Base-by-base conservation (phyloP, 1,139 yeast species). In the Yamadazyma dushanensis region DNA sequence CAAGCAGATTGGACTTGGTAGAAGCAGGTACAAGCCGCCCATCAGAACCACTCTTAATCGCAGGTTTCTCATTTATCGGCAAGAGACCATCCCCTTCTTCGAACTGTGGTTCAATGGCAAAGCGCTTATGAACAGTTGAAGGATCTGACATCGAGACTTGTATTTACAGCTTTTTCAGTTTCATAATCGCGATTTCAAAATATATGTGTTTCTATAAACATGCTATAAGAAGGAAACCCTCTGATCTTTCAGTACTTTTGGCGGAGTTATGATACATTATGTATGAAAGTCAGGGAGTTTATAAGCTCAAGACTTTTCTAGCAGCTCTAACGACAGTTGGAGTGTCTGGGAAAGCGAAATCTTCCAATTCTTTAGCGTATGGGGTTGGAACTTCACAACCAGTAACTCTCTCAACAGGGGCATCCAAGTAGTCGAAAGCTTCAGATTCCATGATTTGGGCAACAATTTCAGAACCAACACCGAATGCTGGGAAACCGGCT, bases 341-440 rank as follows among this genome's bases (percentile, higher is more conserved):
- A 42, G 86, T 78, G 63, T 90, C 96, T 63, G 98, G 98, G 96
- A 94, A 92, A 40, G 98, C 97, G 63, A 92, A 87, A 71, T 86
- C 95, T 78, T 94, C 99, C 62, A 94, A 80, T 70, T 85, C 94
- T 67, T 82, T 79, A 53, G 97, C 96, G 63, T 94, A 94, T 49
- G 99, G 99, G 53, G 98, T 94, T 63, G 99, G 98, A 25, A 90
- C 97, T 72, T 94, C 99, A 61, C 97, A 95, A 66, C 98, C 98
- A 43, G 98, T 94, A 57, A 90, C 94, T 77, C 98, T 88, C 72
- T 85, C 95, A 51, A 92, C 92, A 52, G 99, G 99, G 46, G 98
- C 96, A 67, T 94, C 99, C 65, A 94, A 80, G 78, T 89, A 87
- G 70, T 94, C 98, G 54, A 92, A 92, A 39, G 96, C 97, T 68